phyloP scores from a whole-genome alignment of 1,284 basidiomycete genomes.

The Malassezia nana region DNA sequence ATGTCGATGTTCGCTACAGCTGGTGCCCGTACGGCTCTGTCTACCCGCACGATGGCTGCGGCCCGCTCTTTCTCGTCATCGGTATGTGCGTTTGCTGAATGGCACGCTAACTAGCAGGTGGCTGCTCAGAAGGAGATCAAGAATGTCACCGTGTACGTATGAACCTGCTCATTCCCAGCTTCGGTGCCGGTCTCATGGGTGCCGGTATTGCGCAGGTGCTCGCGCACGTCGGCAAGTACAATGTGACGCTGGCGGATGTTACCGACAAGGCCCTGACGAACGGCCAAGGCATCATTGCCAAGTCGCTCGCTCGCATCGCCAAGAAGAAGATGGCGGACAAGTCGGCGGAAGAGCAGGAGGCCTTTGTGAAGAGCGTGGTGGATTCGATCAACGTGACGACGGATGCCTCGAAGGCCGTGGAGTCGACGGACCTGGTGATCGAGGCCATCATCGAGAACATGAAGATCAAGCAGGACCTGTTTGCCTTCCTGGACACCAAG shows the following conservation, averaged over 20 bases:
- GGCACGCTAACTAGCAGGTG: conserved; percentile 9
- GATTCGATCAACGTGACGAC: conserved; percentile 53
- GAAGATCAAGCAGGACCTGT: conserved; percentile 55
- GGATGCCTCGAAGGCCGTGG: conserved; percentile 52
- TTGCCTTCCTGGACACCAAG: conserved; percentile 52
- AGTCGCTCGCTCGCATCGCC: conserved; percentile 53
- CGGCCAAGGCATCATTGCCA: conserved; percentile 54
- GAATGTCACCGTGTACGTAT: conserved; percentile 46
- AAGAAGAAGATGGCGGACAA: conserved; percentile 52
- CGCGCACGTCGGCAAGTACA: conserved; percentile 44
- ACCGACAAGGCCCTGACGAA: conserved; percentile 51
- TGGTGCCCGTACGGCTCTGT: conserved; percentile 8
- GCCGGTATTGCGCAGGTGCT: conserved; percentile 47
- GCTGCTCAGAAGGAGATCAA: conserved; percentile 39
- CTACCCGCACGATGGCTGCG: background rate
- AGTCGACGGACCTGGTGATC: conserved; percentile 54
- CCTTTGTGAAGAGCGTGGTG: conserved; percentile 49
- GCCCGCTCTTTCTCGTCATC: conserved; percentile 15
- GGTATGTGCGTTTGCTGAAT: conserved; percentile 1
- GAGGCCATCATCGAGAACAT: conserved; percentile 57
- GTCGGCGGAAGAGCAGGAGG: conserved; percentile 49
- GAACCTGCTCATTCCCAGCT: conserved; percentile 22
- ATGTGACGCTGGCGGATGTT: conserved; percentile 50
- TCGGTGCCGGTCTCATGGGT: conserved; percentile 47
- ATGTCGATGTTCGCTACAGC: conserved; percentile 10